Conservation (phyloP, 1,284 basidiomycete species). For the Gomphus bonarii region DNA sequence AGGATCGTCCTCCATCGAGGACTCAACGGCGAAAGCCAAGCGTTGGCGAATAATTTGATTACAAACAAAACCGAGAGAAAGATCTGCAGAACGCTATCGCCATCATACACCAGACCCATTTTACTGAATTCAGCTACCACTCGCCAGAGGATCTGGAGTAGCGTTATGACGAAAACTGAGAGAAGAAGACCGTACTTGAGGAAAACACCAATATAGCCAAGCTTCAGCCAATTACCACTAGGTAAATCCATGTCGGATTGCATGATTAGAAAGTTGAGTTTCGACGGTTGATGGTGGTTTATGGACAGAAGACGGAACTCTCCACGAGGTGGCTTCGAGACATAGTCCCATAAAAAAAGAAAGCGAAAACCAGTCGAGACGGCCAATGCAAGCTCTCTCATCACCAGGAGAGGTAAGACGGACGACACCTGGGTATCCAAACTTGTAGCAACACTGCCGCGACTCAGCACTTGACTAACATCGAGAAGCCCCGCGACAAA, state of each 20-base stretch:
- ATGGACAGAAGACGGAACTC: constrained; percentile 22
- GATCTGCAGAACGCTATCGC: constrained; percentile 47
- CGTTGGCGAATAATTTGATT: constrained; percentile 51
- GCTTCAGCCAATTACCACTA: constrained; percentile 54
- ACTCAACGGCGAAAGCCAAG: constrained; percentile 31
- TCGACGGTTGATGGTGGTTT: constrained; percentile 11
- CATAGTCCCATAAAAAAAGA: constrained; percentile 59
- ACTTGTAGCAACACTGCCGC: constrained; percentile 24
- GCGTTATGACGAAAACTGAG: constrained; percentile 33
- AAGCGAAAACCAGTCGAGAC: constrained; percentile 49
- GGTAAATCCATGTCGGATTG: constrained; percentile 28
- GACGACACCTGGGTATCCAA: constrained; percentile 19
- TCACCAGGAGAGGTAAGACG: constrained; percentile 33
- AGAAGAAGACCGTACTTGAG: constrained; percentile 42
- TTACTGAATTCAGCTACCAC: constrained; percentile 30
- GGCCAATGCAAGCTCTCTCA: constrained; percentile 50
- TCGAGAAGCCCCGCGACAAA: constrained; percentile 59
- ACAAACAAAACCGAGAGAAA: constrained; percentile 48
- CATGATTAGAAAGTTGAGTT: constrained; percentile 16
- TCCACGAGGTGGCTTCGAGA: constrained; percentile 42
- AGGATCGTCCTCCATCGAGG: constrained; percentile 35
- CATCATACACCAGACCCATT: constrained; percentile 43
- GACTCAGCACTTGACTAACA: constrained; percentile 42
- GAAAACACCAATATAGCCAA: constrained; percentile 43
- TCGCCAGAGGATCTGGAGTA: constrained; percentile 59